Base-by-base conservation (phyloP, 352 stramenopile species). In the Pythium coloratum region DNA sequence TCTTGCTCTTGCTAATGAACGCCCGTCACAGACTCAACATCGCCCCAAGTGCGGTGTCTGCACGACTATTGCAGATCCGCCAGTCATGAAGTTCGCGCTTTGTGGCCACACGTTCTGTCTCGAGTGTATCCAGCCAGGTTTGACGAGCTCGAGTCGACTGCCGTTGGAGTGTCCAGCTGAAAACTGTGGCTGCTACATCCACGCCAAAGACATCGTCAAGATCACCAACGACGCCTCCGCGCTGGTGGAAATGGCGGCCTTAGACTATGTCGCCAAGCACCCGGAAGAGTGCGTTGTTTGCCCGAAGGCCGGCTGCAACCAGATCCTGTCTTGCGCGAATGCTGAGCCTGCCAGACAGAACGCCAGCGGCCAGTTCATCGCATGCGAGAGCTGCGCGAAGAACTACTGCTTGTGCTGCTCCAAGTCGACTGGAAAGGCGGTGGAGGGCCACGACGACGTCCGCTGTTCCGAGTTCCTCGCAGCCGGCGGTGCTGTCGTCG, bases 391-490 rank as follows among this genome's bases (percentile, higher is more conserved):
- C 33, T 74, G 68, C 44, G 14, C 42, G 0, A 26, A 18, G 10
- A 57, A 20, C 36, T 74, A 74, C 57, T 74, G 68, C 55, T 26
- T 74, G 6, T 24, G 28, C 4, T 74, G 68, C 53, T 62, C 57
- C 0, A 30, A 49, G 4, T 30, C 32, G n/a, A 56, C 28, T 5
- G 60, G 55, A 4, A 18, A 24, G 7, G 20, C 59, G 16, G 30
- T 64, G 24, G 36, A 65, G 9, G 14, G 18, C 20, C 62, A 69
- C 36, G 40, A 49, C 16, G 18, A n/a, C 2, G 24, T 49, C 16
- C 57, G 28, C 13, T 74, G 68, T 47, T 33, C 70, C n/a, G 44
- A 61, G n/a, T 67, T 65, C 49, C 68, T 60, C 18, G 18, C 30
- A 1, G 20, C 42, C 3, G 33, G 34, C 5, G 24, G 34, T 7